These are phyloP conservation scores for Lanmaoa rubissima DNA, from an alignment of 768 basidiomycete genomes.

Conservation along the genomic window DNA sequence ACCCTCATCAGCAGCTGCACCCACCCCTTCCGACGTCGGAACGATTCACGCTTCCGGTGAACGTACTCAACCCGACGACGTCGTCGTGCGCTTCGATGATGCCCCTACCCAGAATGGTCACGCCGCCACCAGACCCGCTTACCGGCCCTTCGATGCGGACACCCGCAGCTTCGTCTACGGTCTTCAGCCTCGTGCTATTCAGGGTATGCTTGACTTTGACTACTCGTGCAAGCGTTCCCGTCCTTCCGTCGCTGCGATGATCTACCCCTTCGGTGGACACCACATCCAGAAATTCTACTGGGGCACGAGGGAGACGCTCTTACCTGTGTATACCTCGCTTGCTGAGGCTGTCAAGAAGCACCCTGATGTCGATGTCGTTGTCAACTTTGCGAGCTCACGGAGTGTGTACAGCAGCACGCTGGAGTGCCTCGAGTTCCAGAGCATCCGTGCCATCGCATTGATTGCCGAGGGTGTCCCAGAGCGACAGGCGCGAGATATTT, in stretches of 20 bases:
- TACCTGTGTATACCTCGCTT: slow-evolving; percentile 94
- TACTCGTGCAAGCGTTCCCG: slow-evolving; percentile 91
- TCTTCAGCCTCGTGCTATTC: slow-evolving; percentile 98
- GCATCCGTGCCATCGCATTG: slow-evolving; percentile 65
- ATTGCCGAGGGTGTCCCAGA: slow-evolving; percentile 99
- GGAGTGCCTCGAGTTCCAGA: slow-evolving; percentile 69
- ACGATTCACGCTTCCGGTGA: slow-evolving; percentile 74
- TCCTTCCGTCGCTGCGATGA: slow-evolving; percentile 97
- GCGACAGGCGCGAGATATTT: slow-evolving; percentile 93
- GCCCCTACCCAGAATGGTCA: slow-evolving; percentile 30
- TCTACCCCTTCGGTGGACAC: slow-evolving; percentile 99
- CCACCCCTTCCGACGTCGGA: slow-evolving; percentile 53
- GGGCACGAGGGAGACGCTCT: slow-evolving; percentile 98
- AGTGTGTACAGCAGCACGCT: slow-evolving; percentile 94
- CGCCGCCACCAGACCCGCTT: slow-evolving; percentile 61
- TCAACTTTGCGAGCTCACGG: slow-evolving; percentile 95
- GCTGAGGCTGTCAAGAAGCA: slow-evolving; percentile 93
- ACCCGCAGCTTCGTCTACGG: slow-evolving; percentile 99
- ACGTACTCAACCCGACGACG: slow-evolving; percentile 82
- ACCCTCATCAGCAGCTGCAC: slow-evolving; percentile 37
- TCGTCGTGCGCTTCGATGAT: slow-evolving; percentile 84
- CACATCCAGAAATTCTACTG: slow-evolving; percentile 99
- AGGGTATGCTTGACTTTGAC: slow-evolving; percentile 98
- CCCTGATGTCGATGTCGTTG: slow-evolving; percentile 93
- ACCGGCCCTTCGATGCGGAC: slow-evolving; percentile 86